Base-by-base conservation (phyloP, 202 grass and related monocot genomes). In the Panicum hallii region DNA sequence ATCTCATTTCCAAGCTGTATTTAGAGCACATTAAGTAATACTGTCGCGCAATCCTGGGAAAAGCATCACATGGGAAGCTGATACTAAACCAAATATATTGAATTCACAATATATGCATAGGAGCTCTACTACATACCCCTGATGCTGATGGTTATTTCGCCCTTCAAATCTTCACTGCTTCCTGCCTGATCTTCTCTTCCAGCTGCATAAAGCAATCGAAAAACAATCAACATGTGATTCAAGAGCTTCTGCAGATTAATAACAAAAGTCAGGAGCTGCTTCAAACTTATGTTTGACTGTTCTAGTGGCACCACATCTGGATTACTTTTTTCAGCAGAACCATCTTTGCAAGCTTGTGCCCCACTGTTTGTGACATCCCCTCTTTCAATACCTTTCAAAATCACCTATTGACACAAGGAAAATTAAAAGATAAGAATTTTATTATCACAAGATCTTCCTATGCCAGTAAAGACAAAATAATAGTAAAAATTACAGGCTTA, bases 321-420 rank as follows among this genome's bases (percentile, higher is more conserved):
- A 84, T 62, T 90, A 83, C 38, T 83, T 82, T 88, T 93, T 34
- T 87, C 90, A 84, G 86, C 84, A 79, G 89, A 87, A 44, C 78
- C 79, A 74, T 99, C 97, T 88, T 97, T 94, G 15, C 84, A 80
- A 87, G 73, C 84, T 71, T 94, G 90, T 88, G 56, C 71, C 3
- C 83, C 87, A 81, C 90, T 92, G 74, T 81, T 87, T 70, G 88
- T 89, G 73, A 97, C 83, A 62, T 94, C 97, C 19, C 91, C 97
- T 85, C 87, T 99, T 62, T 99, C 91, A 82, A 99, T 99, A 80
- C 88, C 97, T 89, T 99, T 99, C 78, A 99, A 78, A 81, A 93
- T 84, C 40, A 84, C 85, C 97, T 99, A 81, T 36, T 15, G 61
- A 45, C 42, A 82, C 41, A 72, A 70, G 36, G 14, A 70, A 67